Evolutionary conservation across 2,329 filamentous ascomycete species (phyloP).

Genomic region (Colletotrichum orbiculare): DNA sequence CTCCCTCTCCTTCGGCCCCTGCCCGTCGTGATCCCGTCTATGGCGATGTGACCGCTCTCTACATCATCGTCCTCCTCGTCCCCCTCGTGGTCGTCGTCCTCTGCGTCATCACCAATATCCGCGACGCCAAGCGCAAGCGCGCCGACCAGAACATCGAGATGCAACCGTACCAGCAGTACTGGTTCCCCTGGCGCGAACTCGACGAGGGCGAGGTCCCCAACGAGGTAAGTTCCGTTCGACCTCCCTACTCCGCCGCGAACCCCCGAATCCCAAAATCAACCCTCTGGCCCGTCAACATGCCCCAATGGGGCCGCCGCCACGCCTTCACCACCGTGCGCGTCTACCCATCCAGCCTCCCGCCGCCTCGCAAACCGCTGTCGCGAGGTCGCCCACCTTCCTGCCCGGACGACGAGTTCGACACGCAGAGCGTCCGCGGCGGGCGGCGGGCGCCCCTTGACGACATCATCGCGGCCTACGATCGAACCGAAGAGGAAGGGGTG

Average conservation of each 20-base stretch:
- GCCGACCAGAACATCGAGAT: constrained; percentile 31
- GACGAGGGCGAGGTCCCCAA: constrained; percentile 23
- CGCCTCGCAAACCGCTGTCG: neutral
- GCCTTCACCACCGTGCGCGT: constrained; percentile 6
- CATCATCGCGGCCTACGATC: neutral
- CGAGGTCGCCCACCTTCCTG: neutral
- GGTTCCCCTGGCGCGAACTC: constrained; percentile 36
- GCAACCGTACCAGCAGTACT: constrained; percentile 17
- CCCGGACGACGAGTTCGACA: neutral
- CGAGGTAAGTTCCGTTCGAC: constrained; percentile 21
- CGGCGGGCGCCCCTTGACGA: neutral
- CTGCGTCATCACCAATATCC: constrained; percentile 6
- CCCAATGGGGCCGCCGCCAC: constrained; percentile 25
- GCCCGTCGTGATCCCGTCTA: constrained; percentile 1
- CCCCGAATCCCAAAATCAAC: neutral
- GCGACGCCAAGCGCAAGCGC: constrained; percentile 12
- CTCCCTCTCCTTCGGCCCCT: neutral
- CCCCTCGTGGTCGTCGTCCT: constrained; percentile 28
- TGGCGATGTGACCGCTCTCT: constrained; percentile 28
- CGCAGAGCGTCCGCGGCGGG: constrained; percentile 1
- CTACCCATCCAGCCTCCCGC: constrained; percentile 5
- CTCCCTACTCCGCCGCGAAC: neutral
- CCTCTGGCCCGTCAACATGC: constrained; percentile 1
- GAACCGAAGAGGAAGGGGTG: neutral
- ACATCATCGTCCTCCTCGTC: constrained; percentile 27